Percentiles rank a stretch among this genome's conserved stretches.
phyloP scores from a whole-genome alignment of 2,329 filamentous ascomycete genomes.

The Exophiala sp. region DNA sequence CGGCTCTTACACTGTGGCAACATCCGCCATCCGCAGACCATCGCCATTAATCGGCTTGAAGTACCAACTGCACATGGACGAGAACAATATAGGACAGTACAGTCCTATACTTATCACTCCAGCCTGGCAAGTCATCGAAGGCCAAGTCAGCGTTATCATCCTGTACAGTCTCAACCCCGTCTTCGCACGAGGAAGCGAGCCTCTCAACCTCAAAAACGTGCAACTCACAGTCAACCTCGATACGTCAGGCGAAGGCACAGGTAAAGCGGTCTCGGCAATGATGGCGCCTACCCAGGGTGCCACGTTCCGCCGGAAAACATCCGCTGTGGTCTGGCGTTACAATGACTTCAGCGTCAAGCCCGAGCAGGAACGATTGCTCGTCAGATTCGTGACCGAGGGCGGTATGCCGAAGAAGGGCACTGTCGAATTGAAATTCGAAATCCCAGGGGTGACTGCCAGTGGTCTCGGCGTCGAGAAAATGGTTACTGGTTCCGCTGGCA shows the following conservation, averaged over 20 bases:
- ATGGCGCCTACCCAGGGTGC: conserved; percentile 47
- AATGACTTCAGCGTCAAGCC: conserved; percentile 52
- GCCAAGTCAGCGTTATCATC: conserved; percentile 81
- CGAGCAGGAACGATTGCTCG: conserved; percentile 68
- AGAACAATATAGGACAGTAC: conserved; percentile 53
- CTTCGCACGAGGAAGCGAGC: conserved; percentile 40
- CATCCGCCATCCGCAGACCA: conserved; percentile 67
- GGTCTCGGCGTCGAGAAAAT: conserved; percentile 60
- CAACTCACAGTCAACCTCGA: conserved; percentile 60
- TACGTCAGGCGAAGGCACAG: conserved; percentile 37
- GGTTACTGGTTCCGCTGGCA: conserved; percentile 27
- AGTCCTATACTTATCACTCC: conserved; percentile 72
- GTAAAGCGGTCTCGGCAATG: conserved; percentile 43
- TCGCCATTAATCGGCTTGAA: conserved; percentile 74
- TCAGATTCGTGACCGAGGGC: conserved; percentile 72
- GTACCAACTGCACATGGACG: conserved; percentile 77
- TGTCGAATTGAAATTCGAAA: conserved; percentile 81
- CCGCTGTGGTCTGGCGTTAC: conserved; percentile 45
- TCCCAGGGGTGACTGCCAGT: conserved; percentile 55
- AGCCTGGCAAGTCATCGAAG: conserved; percentile 77
- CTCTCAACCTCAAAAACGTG: conserved; percentile 67
- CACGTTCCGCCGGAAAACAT: conserved; percentile 45
- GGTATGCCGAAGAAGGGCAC: conserved; percentile 66
- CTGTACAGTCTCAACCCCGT: conserved; percentile 79
- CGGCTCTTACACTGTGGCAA: conserved; percentile 75